Evolutionary conservation across 2,329 filamentous ascomycete species (phyloP), one percentile per base, ranked within the genome.

Genomic region (Trichoderma brevicompactum): DNA sequence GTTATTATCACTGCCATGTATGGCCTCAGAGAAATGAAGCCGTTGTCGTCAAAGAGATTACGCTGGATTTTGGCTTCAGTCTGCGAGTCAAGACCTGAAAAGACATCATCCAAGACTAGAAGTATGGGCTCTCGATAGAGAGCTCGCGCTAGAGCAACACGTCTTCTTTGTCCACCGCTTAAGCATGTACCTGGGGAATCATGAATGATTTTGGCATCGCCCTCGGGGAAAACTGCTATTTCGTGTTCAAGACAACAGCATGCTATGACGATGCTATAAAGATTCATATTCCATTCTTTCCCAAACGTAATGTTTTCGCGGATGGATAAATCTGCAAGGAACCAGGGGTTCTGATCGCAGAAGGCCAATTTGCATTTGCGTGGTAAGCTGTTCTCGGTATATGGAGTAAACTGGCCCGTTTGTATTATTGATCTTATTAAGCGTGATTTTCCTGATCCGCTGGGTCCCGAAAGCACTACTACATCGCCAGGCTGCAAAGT

Each of bases 81-180:
- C 34, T 50, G 19, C 7, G 15, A 7, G 67, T 77, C 64, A 4
- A 66, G 28, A 13, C 55, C 55, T n/a, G 55, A 41, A 46, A 66
- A 66, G 10, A 48, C 28, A 48, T 66, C 64, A 49, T 66, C 64
- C 38, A 66, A 40, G 8, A 66, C 7, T 1, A 66, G 19, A 13
- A 66, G 15, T n/a, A 58, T 23, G 12, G 65, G 50, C 17, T 13
- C 7, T 8, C 17, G 15, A 19, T 66, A 66, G 8, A 66, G 41
- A 6, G 65, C 65, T 48, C 65, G 58, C 19, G 65, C 65, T 13
- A 66, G 36, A 15, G 65, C 65, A 46, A 66, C 41, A 12, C 65
- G 43, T 36, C 58, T 61, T 15, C 44, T 54, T 28, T 66, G 65
- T 15, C 65, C 65, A 3, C 65, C 65, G 36, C 65, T 66, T 7